phyloP scores from a whole-genome alignment of 2,329 filamentous ascomycete genomes.

The Neophaeococcomyces aloes region DNA sequence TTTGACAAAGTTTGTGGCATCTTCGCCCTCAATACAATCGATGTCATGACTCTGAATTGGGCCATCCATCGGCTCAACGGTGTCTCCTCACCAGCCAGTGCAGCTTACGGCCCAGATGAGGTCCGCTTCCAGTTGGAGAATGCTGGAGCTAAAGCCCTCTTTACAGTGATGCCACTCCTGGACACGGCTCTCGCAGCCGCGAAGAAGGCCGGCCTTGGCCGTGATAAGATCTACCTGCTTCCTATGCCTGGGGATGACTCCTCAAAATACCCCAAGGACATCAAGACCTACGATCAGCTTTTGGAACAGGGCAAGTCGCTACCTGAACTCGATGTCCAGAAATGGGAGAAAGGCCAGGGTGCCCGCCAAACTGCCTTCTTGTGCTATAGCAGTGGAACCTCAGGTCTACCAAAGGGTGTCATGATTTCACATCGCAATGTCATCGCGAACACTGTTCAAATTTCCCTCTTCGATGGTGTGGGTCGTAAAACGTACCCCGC shows the following conservation, averaged over 20 bases:
- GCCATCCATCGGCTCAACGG: conserved; percentile 66
- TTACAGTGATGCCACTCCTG: conserved; percentile 60
- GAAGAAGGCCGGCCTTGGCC: conserved; percentile 51
- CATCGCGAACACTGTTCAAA: conserved; percentile 63
- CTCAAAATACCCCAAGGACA: conserved; percentile 26
- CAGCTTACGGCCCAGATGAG: conserved; percentile 59
- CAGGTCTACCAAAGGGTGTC: conserved; percentile 70
- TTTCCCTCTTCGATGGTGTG: conserved; percentile 41
- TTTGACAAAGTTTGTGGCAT: conserved; percentile 72
- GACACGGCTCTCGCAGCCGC: conserved; percentile 55
- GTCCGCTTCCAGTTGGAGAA: conserved; percentile 62
- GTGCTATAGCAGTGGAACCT: conserved; percentile 72
- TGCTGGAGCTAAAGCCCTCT: conserved; percentile 57
- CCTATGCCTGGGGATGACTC: conserved; percentile 44
- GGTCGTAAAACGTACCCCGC: conserved; percentile 33
- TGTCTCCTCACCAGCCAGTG: conserved; percentile 63
- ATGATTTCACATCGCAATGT: conserved; percentile 74
- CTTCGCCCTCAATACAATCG: conserved; percentile 76
- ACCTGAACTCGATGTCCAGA: conserved; percentile 30
- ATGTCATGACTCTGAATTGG: conserved; percentile 63
- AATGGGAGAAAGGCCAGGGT: conserved; percentile 34
- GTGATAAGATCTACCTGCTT: conserved; percentile 57
- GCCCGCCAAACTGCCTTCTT: conserved; percentile 60
- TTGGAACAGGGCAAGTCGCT: conserved; percentile 47
- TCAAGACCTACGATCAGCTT: conserved; percentile 57